phyloP scores from a whole-genome alignment of 208 protist genomes.

The Porcisia hertigi region DNA sequence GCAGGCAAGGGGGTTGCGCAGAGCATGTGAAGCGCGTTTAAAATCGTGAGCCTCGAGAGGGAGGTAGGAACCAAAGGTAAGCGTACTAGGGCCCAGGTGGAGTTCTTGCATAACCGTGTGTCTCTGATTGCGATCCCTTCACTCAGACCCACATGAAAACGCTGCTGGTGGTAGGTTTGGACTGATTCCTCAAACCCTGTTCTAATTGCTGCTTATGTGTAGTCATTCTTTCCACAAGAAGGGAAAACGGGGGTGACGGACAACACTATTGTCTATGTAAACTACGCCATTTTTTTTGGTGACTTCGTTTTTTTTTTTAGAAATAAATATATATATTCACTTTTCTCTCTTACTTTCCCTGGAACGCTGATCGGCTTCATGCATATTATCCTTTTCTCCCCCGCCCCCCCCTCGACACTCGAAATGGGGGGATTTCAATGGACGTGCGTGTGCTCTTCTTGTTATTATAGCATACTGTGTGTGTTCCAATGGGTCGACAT shows the following conservation, averaged over 20 bases:
- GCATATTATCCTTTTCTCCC: background rate
- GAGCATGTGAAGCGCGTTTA: conserved; percentile 9
- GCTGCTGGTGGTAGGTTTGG: background rate
- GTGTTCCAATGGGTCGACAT: background rate
- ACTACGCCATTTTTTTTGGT: background rate
- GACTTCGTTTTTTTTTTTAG: no score
- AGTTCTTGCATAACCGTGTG: background rate
- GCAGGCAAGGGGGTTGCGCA: background rate
- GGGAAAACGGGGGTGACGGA: background rate
- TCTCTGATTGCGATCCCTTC: background rate
- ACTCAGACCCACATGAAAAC: background rate
- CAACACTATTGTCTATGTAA: background rate
- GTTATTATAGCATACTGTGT: background rate
- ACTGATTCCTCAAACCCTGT: background rate
- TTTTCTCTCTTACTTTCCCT: background rate
- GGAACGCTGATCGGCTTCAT: background rate
- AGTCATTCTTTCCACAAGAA: background rate
- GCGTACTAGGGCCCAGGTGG: background rate
- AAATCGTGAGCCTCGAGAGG: background rate
- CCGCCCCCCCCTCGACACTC: background rate
- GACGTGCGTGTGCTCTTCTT: background rate
- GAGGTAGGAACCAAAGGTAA: background rate
- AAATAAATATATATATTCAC: no score
- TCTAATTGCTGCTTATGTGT: background rate
- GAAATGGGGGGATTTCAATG: background rate